Conservation (phyloP, 805 yeast genomes). For the Lachancea quebecensis region DNA sequence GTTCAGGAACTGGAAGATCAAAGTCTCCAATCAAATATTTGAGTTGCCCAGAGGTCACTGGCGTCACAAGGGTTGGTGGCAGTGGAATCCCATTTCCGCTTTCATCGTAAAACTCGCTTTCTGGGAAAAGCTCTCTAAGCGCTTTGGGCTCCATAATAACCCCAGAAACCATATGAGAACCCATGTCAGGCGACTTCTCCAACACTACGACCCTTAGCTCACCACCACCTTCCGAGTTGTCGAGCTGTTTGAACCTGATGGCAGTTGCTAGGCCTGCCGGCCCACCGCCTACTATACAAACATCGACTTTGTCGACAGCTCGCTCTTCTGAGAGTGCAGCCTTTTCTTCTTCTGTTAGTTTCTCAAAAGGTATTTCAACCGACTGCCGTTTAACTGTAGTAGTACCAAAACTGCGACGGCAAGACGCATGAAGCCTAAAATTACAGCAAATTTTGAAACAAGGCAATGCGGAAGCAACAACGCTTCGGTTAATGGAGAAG, state of each 20-base stretch:
- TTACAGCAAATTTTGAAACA: no score
- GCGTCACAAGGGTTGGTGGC: slow-evolving; percentile 70
- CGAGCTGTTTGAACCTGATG: slow-evolving; percentile 79
- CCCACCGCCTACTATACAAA: slow-evolving; percentile 95
- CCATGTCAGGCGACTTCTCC: slow-evolving; percentile 91
- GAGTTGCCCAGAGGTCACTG: slow-evolving; percentile 70
- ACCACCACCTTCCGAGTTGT: slow-evolving; percentile 53
- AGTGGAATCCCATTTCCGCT: slow-evolving; percentile 58
- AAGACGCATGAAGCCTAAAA: no score
- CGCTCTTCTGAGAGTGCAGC: slow-evolving; percentile 53
- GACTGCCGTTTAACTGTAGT: slow-evolving; percentile 8
- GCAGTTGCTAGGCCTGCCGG: slow-evolving; percentile 97
- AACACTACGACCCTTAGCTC: slow-evolving; percentile 79
- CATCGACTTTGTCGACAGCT: slow-evolving; percentile 83
- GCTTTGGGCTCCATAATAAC: slow-evolving; percentile 92
- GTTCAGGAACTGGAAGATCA: slow-evolving; percentile 78
- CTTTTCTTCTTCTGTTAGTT: slow-evolving; percentile 38
- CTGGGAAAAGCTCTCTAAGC: slow-evolving; percentile 74
- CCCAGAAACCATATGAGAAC: slow-evolving; percentile 87
- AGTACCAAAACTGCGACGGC: slow-evolving; percentile 1
- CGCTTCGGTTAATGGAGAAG: no score
- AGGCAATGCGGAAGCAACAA: no score
- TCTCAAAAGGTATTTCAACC: slow-evolving; percentile 22
- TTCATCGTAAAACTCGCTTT: slow-evolving; percentile 46
- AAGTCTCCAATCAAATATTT: slow-evolving; percentile 54